Base-by-base conservation (phyloP, 2,329 filamentous ascomycete species). In the Massarina eburnea region DNA sequence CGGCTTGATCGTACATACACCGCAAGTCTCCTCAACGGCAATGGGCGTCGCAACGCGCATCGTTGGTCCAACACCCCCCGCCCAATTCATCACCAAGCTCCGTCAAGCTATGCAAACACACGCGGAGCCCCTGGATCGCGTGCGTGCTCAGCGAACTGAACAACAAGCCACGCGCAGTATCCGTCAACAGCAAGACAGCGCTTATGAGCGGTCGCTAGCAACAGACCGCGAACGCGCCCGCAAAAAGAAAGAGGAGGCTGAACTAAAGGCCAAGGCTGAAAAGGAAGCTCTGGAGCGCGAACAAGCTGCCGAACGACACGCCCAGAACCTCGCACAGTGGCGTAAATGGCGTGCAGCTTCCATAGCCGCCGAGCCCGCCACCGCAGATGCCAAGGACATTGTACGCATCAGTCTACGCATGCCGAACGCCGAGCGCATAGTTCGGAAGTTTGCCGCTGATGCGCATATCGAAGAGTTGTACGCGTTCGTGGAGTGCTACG, bases 401-500 rank as follows among this genome's bases (percentile, higher is more conserved):
- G 88, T 95, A 15, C 82, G 91, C n/a, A 76, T 87, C 41, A 83
- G 80, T 52, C 70, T 87, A 20, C 76, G 82, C 12, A 71, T 86
- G 59, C 75, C 77, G 0, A 85, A 81, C 4, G 87, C 83, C 1
- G 86, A 89, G 39, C 80, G 91, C 33, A 81, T 96, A 2, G 81
- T 95, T 45, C 81, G 92, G 33, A 82, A 81, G 39, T 97, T 99
- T 66, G 70, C 76, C 0, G 76, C 79, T 1, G 76, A 82, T n/a
- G 82, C 88, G 0, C 78, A 80, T 2, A 75, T 97, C 29, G 92
- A 97, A 66, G 91, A 96, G 61, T 73, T 99, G 5, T 97, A 97
- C 69, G 94, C 92, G 0, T 96, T 95, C 72, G 91, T 97, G 2
- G 94, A 99, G 65, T 97, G 92, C 72, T 86, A 91, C 66, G 84